Percentiles rank a stretch among this genome's conserved stretches.
These are phyloP conservation scores for Ambrosia hybrid DNA, from an alignment of 140 eudicot genomes.

Conservation along the genomic window DNA sequence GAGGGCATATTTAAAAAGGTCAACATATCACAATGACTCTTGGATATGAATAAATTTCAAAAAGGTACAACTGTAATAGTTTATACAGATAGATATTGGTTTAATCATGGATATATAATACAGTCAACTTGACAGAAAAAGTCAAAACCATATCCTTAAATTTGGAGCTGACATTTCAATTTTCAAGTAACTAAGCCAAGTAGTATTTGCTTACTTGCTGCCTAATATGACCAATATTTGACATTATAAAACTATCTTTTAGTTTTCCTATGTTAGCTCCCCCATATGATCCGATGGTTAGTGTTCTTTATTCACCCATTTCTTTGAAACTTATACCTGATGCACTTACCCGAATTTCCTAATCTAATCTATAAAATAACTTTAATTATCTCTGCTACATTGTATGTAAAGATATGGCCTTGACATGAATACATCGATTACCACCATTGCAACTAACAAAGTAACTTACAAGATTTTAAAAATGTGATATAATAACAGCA, in stretches of 20 bases:
- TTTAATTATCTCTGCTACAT: too few species aligned
- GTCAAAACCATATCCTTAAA: conserved; percentile 20
- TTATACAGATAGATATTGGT: neutral
- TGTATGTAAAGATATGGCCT: too few species aligned
- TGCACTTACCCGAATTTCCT: too few species aligned
- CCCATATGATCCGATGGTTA: neutral
- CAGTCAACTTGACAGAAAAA: conserved; percentile 16
- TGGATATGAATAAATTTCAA: conserved; percentile 8
- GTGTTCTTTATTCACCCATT: too few species aligned
- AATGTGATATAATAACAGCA: neutral
- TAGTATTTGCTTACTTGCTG: neutral
- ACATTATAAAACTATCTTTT: neutral
- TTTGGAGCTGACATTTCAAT: neutral
- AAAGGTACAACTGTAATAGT: neutral
- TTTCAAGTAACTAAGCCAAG: neutral
- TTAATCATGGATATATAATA: neutral
- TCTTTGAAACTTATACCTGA: too few species aligned
- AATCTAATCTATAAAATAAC: too few species aligned
- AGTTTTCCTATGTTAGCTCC: neutral
- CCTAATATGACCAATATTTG: neutral
- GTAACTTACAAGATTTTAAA: too few species aligned
- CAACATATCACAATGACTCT: conserved; percentile 2
- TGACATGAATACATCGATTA: too few species aligned
- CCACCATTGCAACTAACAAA: too few species aligned
- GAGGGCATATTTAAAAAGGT: neutral